Evolutionary conservation across 2,329 filamentous ascomycete genomes (phyloP), one percentile per base, ranked within the genome.

Genomic region (Celoporthe dispersa): DNA sequence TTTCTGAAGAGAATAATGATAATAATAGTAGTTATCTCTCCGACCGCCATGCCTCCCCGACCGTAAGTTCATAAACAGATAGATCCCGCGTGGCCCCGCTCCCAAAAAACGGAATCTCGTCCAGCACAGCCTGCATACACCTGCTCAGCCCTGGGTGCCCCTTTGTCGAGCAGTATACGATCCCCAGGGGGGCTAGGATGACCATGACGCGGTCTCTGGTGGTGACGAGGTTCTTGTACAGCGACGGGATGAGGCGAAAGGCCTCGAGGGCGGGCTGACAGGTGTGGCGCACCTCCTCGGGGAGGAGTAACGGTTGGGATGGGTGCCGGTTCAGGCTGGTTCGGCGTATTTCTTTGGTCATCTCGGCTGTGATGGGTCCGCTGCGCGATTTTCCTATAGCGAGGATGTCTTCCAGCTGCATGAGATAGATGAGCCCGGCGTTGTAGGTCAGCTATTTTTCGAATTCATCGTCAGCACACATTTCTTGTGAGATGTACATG

Each of bases 241-340:
- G 69, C n/a, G 66, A 72, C 1, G 71, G 71, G n/a, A 71, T 68
- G 31, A 71, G 66, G n/a, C 71, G 71, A 35, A 71, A 68, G n/a
- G 71, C 71, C 59, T 72, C 71, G 51, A 71, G 66, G 8, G 71
- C 71, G 4, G 71, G 68, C 63, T 72, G 71, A 25, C 71, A 71
- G 55, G 67, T 68, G n/a, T 67, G 70, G 37, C 44, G 51, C 12
- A 66, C 71, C 51, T 71, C 68, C 12, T 64, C 35, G n/a, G 69
- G 68, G 11, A 68, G 71, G 37, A 72, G 63, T 3, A 72, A 63
- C 0, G 71, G 71, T 19, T 35, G 53, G 16, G 66, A 63, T 2
- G 63, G 63, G 57, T 65, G 69, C 0, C 39, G 16, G 44, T n/a
- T n/a, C n/a, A 37, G 25, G 41, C 53, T 39, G 4, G 14, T 57